phyloP scores from a whole-genome alignment of 2,329 filamentous ascomycete species.

The Exserohilum rostratum region DNA sequence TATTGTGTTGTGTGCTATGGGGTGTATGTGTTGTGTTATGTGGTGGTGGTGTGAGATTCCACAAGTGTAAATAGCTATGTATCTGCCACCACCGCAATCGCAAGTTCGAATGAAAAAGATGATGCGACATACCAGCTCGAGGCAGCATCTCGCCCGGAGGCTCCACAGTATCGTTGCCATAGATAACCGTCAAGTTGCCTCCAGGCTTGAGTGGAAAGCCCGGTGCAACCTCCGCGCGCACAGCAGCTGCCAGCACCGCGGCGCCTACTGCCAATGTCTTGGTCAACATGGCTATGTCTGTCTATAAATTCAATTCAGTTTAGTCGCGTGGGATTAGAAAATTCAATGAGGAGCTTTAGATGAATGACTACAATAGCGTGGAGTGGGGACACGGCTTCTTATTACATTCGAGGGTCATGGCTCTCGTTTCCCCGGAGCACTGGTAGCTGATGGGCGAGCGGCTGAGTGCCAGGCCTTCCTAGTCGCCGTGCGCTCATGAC shows the following conservation, averaged over 20 bases:
- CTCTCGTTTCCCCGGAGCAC: neutral
- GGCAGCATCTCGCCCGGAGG: slow-evolving; percentile 43
- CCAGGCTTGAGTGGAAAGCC: slow-evolving; percentile 34
- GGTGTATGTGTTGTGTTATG: no score
- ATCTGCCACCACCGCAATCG: no score
- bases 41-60: no score
- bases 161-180: slow-evolving; percentile 40
- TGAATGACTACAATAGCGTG: no score
- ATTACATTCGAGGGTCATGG: no score
- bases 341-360: no score
- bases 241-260: slow-evolving; percentile 19
- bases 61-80: no score
- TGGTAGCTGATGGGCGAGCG: neutral
- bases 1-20: neutral
- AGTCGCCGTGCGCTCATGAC: neutral
- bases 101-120: no score
- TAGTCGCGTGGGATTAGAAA: no score
- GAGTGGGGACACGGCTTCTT: no score
- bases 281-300: slow-evolving; percentile 22
- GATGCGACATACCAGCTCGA: slow-evolving; percentile 29
- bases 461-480: neutral
- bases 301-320: no score
- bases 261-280: slow-evolving; percentile 15
- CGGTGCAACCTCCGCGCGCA: slow-evolving; percentile 33
- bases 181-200: slow-evolving; percentile 31